These are phyloP conservation scores for Eudorina sp. DNA, from an alignment of 139 green algal genomes.

Conservation along the genomic window DNA sequence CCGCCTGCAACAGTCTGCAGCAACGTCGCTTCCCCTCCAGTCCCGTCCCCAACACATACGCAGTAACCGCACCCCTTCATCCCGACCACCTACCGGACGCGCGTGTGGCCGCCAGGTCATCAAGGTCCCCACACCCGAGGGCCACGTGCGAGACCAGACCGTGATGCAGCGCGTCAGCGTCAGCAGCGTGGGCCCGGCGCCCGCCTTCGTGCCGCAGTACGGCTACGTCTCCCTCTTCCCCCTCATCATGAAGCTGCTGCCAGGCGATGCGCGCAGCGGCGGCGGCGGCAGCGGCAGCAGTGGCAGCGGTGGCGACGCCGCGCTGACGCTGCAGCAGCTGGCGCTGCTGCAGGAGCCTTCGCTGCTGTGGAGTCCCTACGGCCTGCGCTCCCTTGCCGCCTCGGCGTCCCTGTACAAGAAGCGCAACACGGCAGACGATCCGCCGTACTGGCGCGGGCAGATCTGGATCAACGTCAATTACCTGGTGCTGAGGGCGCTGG, in stretches of 20 bases:
- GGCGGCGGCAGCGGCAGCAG: background rate
- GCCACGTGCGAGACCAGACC: background rate
- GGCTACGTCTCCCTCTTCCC: slow-evolving; percentile 96
- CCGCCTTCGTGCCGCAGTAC: slow-evolving; percentile 83
- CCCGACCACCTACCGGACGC: too few species aligned
- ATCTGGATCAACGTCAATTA: slow-evolving; percentile 98
- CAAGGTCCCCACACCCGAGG: background rate
- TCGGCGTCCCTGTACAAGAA: slow-evolving; percentile 77
- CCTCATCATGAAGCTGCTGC: slow-evolving; percentile 88
- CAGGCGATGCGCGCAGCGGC: slow-evolving; percentile 33
- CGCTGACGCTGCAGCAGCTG: slow-evolving; percentile 64
- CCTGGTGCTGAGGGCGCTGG: slow-evolving; percentile 78
- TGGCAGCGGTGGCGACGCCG: background rate
- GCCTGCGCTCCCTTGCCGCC: slow-evolving; percentile 77
- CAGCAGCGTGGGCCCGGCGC: slow-evolving; percentile 50
- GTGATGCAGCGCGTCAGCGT: slow-evolving; percentile 49
- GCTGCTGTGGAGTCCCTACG: slow-evolving; percentile 85
- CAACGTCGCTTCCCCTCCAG: too few species aligned
- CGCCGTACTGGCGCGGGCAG: slow-evolving; percentile 92
- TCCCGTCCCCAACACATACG: too few species aligned
- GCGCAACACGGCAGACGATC: slow-evolving; percentile 93
- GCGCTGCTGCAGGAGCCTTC: slow-evolving; percentile 67
- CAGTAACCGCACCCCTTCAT: too few species aligned
- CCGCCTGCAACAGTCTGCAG: too few species aligned
- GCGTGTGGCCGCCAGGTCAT: too few species aligned